A percentile compares a stretch with the other conserved stretches of the same genome.
Conservation (phyloP, 2,329 filamentous ascomycete genomes). For the Scopulariopsis brevicaulis region DNA sequence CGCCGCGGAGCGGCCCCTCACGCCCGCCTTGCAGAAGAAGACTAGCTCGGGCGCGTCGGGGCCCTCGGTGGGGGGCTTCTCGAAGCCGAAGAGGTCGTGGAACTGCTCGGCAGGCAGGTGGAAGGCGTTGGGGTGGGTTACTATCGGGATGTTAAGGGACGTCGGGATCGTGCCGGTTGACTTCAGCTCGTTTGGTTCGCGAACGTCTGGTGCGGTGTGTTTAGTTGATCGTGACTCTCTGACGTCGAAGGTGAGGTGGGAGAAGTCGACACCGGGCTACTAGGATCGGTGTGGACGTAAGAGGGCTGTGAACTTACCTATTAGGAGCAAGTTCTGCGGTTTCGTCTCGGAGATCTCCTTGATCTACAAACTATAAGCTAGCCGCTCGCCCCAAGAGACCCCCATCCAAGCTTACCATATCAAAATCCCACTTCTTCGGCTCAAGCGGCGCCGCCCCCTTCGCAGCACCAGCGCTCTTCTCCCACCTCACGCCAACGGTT, state of each 20-base stretch:
- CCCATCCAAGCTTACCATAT: background rate
- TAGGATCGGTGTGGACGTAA: background rate
- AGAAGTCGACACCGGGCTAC: no score
- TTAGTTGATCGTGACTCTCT: background rate
- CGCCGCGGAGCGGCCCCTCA: slow-evolving; percentile 69
- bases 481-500: background rate
- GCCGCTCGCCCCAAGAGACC: background rate
- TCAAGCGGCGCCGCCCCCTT: background rate
- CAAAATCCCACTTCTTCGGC: slow-evolving; percentile 1
- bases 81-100: slow-evolving; percentile 68
- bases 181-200: slow-evolving; percentile 58
- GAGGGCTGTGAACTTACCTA: background rate
- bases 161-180: slow-evolving; percentile 64
- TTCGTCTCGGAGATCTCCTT: background rate
- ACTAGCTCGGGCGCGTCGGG: slow-evolving; percentile 40
- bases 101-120: slow-evolving; percentile 71
- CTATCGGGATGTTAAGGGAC: slow-evolving; percentile 73
- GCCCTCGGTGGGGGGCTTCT: slow-evolving; percentile 44
- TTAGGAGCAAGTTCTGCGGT: background rate
- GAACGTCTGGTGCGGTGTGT: slow-evolving; percentile 40
- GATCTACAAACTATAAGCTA: background rate
- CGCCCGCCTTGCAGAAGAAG: slow-evolving; percentile 90
- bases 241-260: no score
- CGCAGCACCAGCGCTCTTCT: background rate
- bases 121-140: slow-evolving; percentile 65